A percentile compares a stretch with the other conserved stretches of the same genome.
These are phyloP conservation scores for Tolypocladium amazonense DNA, from an alignment of 2,329 filamentous ascomycete genomes.

Conservation along the genomic window DNA sequence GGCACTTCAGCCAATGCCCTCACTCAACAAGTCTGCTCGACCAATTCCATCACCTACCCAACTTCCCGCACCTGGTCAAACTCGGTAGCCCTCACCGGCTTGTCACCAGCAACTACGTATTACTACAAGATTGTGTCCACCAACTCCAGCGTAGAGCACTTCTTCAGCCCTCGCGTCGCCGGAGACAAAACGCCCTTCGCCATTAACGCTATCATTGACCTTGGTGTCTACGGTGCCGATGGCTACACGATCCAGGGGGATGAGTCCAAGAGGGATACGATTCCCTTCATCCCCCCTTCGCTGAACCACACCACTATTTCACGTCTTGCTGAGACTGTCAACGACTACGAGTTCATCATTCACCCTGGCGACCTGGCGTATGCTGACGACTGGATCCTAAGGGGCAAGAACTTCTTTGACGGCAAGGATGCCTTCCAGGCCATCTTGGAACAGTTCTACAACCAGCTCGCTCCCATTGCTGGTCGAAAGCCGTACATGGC, in stretches of 20 bases:
- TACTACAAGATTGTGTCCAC: conserved; percentile 49
- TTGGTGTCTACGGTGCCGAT: conserved; percentile 33
- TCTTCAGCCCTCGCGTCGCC: conserved; percentile 39
- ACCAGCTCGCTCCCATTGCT: conserved; percentile 28
- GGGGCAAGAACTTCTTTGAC: conserved; percentile 32
- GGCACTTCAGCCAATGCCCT: conserved; percentile 31
- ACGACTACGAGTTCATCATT: conserved; percentile 45
- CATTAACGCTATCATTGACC: conserved; percentile 35
- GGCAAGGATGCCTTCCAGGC: conserved; percentile 42
- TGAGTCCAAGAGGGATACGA: conserved; percentile 33
- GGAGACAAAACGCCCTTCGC: conserved; percentile 46
- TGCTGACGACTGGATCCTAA: conserved; percentile 45
- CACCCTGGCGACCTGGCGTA: conserved; percentile 48
- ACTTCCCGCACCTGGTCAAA: conserved; percentile 45
- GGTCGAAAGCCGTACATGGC: conserved; percentile 39
- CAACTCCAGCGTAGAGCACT: conserved; percentile 42
- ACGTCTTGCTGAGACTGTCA: conserved; percentile 36
- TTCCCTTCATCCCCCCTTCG: conserved; percentile 36
- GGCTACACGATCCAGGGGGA: conserved; percentile 23
- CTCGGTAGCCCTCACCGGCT: conserved; percentile 30
- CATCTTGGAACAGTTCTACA: conserved; percentile 46
- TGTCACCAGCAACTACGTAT: conserved; percentile 43
- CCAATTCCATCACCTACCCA: conserved; percentile 35
- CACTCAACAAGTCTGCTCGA: conserved; percentile 30
- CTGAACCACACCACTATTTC: conserved; percentile 50